These are phyloP conservation scores for Castanea sativa DNA, from an alignment of 306 rosid species.

Conservation along the genomic window DNA sequence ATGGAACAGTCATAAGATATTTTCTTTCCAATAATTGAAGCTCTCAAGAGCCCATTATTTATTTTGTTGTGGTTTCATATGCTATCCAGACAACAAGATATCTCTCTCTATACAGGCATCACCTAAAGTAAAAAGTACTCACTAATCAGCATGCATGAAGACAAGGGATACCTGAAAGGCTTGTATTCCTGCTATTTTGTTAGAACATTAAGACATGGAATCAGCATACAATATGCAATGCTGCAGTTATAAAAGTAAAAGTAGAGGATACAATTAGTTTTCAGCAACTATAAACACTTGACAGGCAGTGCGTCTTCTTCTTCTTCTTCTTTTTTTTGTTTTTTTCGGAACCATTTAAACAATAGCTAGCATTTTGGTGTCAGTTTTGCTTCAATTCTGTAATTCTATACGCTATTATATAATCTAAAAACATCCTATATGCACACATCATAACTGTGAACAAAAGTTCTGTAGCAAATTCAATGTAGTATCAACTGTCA, in stretches of 20 bases:
- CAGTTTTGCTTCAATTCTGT: background rate
- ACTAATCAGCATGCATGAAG: background rate
- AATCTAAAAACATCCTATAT: background rate
- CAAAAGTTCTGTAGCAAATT: background rate
- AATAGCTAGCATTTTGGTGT: too few relatives aligned
- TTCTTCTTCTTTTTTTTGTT: accelerated
- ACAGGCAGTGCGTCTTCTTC: too few relatives aligned
- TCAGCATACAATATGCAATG: too few relatives aligned
- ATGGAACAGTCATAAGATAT: background rate
- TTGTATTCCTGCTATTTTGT: background rate
- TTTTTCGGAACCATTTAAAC: too few relatives aligned
- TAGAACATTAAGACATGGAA: too few relatives aligned
- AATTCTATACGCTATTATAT: background rate
- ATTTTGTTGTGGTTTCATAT: background rate
- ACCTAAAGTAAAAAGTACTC: background rate
- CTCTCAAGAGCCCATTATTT: background rate
- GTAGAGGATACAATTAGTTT: too few relatives aligned
- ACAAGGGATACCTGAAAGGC: background rate
- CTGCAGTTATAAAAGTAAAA: too few relatives aligned
- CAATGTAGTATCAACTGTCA: background rate
- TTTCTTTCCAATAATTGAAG: background rate
- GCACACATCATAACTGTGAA: background rate
- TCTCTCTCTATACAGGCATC: too few relatives aligned
- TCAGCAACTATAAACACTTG: too few relatives aligned
- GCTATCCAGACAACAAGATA: background rate